Percentiles rank a stretch among this genome's conserved stretches.
These are phyloP conservation scores for Pseudovirgaria hyperparasitica DNA, from an alignment of 2,329 filamentous ascomycete genomes.

Conservation along the genomic window DNA sequence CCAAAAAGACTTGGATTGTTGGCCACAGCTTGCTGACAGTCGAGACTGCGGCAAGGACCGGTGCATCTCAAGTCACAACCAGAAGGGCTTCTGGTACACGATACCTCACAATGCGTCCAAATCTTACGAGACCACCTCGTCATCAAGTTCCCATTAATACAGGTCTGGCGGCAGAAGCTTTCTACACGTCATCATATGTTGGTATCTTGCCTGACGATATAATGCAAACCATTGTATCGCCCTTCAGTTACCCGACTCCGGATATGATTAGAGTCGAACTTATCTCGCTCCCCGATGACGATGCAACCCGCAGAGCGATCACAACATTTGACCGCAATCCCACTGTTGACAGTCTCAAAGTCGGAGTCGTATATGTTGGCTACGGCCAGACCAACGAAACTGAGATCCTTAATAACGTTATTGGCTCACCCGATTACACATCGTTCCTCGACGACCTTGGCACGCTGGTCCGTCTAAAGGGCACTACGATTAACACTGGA, in stretches of 20 bases:
- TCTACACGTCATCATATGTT: slow-evolving; percentile 39
- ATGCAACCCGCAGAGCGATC: slow-evolving; percentile 61
- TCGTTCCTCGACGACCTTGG: slow-evolving; percentile 75
- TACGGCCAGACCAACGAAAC: slow-evolving; percentile 71
- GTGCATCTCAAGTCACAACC: slow-evolving; percentile 59
- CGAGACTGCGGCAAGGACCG: slow-evolving; percentile 53
- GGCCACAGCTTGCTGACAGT: slow-evolving; percentile 64
- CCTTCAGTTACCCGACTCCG: slow-evolving; percentile 22
- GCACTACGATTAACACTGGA: slow-evolving; percentile 82
- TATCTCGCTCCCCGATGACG: slow-evolving; percentile 61
- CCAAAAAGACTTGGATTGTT: slow-evolving; percentile 57
- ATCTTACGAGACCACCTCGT: slow-evolving; percentile 22
- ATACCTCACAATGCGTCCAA: slow-evolving; percentile 25
- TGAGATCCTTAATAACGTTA: slow-evolving; percentile 77
- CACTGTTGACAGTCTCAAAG: slow-evolving; percentile 88
- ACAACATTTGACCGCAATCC: slow-evolving; percentile 74
- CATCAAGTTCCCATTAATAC: slow-evolving; percentile 28
- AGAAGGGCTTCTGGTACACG: slow-evolving; percentile 45
- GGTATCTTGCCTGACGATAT: slow-evolving; percentile 62
- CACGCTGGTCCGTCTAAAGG: slow-evolving; percentile 66
- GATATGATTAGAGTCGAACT: slow-evolving; percentile 50
- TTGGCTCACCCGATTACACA: slow-evolving; percentile 77
- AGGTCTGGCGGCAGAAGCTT: slow-evolving; percentile 25
- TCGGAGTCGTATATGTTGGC: slow-evolving; percentile 87
- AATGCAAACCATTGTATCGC: slow-evolving; percentile 55